Percentiles rank a stretch among this genome's conserved stretches.
Evolutionary conservation across 1,284 basidiomycete species (phyloP).

Genomic region (Mycena citricolor): DNA sequence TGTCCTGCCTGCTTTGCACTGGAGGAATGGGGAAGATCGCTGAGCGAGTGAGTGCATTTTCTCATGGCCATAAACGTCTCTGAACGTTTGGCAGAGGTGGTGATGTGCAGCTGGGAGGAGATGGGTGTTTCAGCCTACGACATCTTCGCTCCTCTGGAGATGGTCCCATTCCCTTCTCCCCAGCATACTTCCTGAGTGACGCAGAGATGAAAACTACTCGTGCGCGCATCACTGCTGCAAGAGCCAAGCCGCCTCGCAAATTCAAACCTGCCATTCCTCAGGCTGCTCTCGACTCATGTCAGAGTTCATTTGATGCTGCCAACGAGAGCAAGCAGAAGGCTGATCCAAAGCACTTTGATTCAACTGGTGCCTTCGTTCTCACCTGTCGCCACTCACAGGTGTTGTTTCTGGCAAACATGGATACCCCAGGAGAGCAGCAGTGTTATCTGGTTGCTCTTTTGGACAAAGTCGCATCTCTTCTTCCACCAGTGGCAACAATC

Average conservation of each 20-base stretch:
- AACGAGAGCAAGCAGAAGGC: conserved; percentile 34
- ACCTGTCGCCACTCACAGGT: conserved; percentile 39
- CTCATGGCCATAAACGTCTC: background rate
- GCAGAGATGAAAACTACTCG: too few species aligned
- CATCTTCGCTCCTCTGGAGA: background rate
- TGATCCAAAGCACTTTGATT: conserved; percentile 28
- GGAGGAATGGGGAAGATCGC: background rate
- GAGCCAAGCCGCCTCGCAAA: too few species aligned
- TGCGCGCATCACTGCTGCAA: too few species aligned
- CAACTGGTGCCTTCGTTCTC: conserved; percentile 32
- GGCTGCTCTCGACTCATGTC: conserved; percentile 35
- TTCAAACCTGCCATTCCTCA: too few species aligned
- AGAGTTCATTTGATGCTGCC: conserved; percentile 32
- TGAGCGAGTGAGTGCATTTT: background rate
- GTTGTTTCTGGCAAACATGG: conserved; percentile 38
- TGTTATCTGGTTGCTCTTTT: conserved; percentile 38
- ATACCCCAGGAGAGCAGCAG: conserved; percentile 41
- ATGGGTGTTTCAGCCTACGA: conserved; percentile 1
- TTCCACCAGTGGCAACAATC: conserved; percentile 33
- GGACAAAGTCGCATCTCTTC: conserved; percentile 28
- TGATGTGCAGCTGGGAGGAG: conserved; percentile 1
- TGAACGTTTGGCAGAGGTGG: background rate
- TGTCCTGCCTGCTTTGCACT: background rate
- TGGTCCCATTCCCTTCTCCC: background rate
- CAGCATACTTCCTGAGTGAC: background rate